Evolutionary conservation across 1,284 basidiomycete species (phyloP).

Genomic region (Gomphus bonarii): DNA sequence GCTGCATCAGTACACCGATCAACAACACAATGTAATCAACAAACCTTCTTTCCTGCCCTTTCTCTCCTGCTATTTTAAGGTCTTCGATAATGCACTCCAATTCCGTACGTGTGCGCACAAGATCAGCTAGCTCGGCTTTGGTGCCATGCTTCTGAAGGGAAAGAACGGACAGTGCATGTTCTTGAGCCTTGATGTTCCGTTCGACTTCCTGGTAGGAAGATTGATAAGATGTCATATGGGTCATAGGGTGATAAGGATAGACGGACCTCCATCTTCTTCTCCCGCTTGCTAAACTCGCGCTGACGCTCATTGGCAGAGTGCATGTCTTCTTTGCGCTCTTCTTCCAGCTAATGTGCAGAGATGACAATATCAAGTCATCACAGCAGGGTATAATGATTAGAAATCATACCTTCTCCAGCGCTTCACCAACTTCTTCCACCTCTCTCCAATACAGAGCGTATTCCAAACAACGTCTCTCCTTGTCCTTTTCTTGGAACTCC

Average conservation of each 20-base stretch:
- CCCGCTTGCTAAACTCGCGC: conserved; percentile 73
- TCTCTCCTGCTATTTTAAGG: conserved; percentile 57
- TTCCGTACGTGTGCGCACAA: conserved; percentile 69
- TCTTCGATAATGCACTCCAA: conserved; percentile 80
- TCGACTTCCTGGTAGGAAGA: conserved; percentile 50
- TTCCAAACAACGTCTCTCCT: conserved; percentile 89
- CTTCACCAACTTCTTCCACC: conserved; percentile 77
- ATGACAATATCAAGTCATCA: not conserved
- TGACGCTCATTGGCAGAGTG: conserved; percentile 76
- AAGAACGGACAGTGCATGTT: conserved; percentile 64
- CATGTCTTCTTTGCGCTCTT: conserved; percentile 70
- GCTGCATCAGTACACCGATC: not conserved
- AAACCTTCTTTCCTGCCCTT: conserved; percentile 35
- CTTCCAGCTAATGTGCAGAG: conserved; percentile 30
- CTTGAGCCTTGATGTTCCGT: conserved; percentile 58
- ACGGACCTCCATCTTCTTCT: conserved; percentile 73
- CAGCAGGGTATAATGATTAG: not conserved
- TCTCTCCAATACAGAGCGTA: conserved; percentile 92
- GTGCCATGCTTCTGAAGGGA: conserved; percentile 60
- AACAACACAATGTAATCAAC: conserved; percentile 6
- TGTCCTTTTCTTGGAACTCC: conserved; percentile 93
- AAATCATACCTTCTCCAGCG: conserved; percentile 49
- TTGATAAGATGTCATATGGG: not conserved
- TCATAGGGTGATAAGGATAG: conserved; percentile 1
- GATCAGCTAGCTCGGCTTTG: conserved; percentile 70